phyloP scores from a whole-genome alignment of 345 rosid species.

The Ceriops decandra region DNA sequence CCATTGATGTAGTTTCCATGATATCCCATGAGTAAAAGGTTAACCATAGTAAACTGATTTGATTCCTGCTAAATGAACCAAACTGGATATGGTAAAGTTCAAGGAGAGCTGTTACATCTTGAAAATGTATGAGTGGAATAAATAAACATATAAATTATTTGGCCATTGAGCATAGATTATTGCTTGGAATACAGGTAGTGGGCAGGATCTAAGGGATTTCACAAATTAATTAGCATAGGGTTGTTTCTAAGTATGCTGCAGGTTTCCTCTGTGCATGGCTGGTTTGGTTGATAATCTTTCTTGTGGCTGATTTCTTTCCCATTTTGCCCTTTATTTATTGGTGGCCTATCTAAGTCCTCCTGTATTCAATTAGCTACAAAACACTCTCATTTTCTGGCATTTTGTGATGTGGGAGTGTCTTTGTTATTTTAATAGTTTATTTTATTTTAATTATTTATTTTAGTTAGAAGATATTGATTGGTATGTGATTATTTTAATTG shows the following conservation, averaged over 20 bases:
- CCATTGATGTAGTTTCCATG: background rate
- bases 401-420: no score
- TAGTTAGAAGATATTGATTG: no score
- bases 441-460: no score
- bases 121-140: background rate
- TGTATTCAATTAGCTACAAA: no score
- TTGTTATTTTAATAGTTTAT: no score
- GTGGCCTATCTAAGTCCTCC: background rate
- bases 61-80: background rate
- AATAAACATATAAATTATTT: background rate
- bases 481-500: no score
- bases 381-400: no score
- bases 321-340: background rate
- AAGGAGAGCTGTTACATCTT: background rate
- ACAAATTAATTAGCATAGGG: no score
- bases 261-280: background rate
- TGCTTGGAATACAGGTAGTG: background rate
- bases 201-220: background rate
- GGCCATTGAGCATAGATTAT: background rate
- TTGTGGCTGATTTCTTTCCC: background rate
- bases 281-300: background rate
- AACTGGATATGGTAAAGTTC: background rate
- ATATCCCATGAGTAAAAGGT: background rate
- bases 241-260: background rate
- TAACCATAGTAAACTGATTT: background rate